Evolutionary conservation across 768 basidiomycete species (phyloP).

Genomic region (Boletus speciosus): DNA sequence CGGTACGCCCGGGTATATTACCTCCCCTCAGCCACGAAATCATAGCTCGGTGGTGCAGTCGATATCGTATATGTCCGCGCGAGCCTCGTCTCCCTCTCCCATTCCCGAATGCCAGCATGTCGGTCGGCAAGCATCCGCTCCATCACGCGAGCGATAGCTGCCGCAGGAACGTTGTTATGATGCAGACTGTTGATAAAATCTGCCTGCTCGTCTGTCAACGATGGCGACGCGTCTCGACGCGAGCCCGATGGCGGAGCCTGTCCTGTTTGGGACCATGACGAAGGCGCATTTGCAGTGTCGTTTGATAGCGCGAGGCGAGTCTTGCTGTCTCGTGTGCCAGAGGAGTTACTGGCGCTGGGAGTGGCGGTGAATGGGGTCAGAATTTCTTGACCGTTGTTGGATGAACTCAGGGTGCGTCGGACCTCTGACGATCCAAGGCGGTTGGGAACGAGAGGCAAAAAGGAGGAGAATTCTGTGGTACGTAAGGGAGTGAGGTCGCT

Average conservation of each 20-base stretch:
- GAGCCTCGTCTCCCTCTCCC: constrained; percentile 21
- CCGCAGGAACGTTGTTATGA: constrained; percentile 21
- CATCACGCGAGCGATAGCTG: constrained; percentile 22
- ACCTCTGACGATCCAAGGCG: neutral
- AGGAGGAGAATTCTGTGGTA: neutral
- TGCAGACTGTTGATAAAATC: constrained; percentile 23
- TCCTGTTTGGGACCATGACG: neutral
- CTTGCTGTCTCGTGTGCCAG: constrained; percentile 1
- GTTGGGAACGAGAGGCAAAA: constrained; percentile 10
- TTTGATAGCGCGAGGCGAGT: neutral
- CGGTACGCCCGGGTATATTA: neutral
- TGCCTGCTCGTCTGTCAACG: constrained; percentile 24
- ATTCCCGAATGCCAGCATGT: constrained; percentile 16
- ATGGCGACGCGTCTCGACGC: constrained; percentile 5
- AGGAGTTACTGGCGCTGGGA: neutral
- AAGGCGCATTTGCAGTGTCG: neutral
- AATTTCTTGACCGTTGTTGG: neutral
- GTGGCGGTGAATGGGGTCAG: constrained; percentile 8
- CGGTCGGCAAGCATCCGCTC: constrained; percentile 23
- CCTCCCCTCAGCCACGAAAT: neutral
- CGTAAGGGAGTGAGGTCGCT: neutral
- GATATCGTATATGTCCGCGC: constrained; percentile 15
- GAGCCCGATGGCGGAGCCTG: neutral
- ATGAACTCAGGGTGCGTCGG: neutral
- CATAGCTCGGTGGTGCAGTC: constrained; percentile 16